A percentile compares a stretch with the other conserved stretches of the same genome.
These are phyloP conservation scores for Leccinum pachyderme DNA, from an alignment of 1,284 basidiomycete species.

Conservation along the genomic window DNA sequence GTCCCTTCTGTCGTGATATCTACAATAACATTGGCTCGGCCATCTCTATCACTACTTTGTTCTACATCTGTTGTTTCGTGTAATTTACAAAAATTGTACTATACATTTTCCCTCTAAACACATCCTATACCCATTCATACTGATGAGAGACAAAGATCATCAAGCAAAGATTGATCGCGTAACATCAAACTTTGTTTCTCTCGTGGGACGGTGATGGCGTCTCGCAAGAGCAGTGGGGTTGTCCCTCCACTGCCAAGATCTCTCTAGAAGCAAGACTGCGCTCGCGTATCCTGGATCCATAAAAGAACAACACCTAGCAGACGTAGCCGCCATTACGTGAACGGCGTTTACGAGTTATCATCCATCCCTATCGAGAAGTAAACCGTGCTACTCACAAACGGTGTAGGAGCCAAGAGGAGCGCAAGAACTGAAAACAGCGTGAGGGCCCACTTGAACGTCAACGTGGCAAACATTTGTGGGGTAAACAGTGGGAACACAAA, in stretches of 20 bases:
- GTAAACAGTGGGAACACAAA: constrained; percentile 65
- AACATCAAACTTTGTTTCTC: constrained; percentile 9
- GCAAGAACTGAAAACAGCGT: constrained; percentile 64
- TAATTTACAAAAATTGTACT: no score
- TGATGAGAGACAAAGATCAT: background rate
- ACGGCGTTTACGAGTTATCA: background rate
- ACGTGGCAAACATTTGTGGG: constrained; percentile 52
- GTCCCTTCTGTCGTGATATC: no score
- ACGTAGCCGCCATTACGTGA: background rate
- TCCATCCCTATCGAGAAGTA: background rate
- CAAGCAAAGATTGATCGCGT: background rate
- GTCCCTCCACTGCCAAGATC: constrained; percentile 34
- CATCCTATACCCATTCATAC: background rate
- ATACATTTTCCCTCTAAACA: background rate
- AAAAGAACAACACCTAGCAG: constrained; percentile 18
- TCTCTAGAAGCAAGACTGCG: constrained; percentile 56
- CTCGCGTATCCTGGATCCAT: constrained; percentile 44
- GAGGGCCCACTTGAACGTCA: constrained; percentile 70
- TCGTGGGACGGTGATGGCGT: background rate
- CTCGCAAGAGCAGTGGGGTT: background rate
- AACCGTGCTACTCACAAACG: constrained; percentile 50
- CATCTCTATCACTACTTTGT: background rate
- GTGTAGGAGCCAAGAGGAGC: constrained; percentile 59
- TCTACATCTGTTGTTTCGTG: background rate
- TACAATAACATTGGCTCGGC: no score